Evolutionary conservation across 768 basidiomycete species (phyloP).

Genomic region (Leccinum truebloodii): DNA sequence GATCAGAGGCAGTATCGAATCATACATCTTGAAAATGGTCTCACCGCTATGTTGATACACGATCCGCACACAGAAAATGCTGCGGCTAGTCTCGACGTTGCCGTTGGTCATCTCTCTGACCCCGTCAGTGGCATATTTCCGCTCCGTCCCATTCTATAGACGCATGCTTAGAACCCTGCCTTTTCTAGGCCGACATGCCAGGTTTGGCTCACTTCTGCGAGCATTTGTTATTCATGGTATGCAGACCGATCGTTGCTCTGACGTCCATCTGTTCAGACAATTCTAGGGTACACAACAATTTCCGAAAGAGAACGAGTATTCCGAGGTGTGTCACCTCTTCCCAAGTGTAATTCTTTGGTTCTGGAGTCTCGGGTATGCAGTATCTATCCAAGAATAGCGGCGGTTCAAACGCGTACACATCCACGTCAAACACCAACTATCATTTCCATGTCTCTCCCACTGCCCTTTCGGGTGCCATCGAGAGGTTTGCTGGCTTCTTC

Average conservation of each 20-base stretch:
- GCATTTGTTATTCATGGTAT: conserved; percentile 93
- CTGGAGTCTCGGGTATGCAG: conserved; percentile 35
- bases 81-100: conserved; percentile 91
- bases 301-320: conserved; percentile 93
- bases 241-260: conserved; percentile 21
- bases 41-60: conserved; percentile 83
- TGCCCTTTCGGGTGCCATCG: conserved; percentile 66
- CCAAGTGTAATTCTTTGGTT: not conserved
- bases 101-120: conserved; percentile 91
- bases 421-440: conserved; percentile 90
- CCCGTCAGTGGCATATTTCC: conserved; percentile 58
- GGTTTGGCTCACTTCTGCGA: conserved; percentile 96
- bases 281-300: conserved; percentile 77
- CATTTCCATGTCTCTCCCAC: conserved; percentile 70
- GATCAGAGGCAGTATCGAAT: conserved; percentile 81
- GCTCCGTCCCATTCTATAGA: not conserved
- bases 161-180: not conserved
- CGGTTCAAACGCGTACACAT: conserved; percentile 90
- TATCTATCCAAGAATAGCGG: conserved; percentile 84
- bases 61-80: conserved; percentile 91
- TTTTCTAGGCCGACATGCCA: conserved; percentile 75
- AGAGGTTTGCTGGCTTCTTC: conserved; percentile 86
- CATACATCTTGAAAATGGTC: conserved; percentile 83
- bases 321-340: conserved; percentile 52
- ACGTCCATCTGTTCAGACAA: not conserved